Percentiles rank a stretch among this genome's conserved stretches.
Evolutionary conservation across 78 protist genomes (phyloP).

Genomic region (slime mould (Dictyostelium discoideum)): dicty_2.7 NC_007091.3:2040001-2040500

Average conservation of each 20-base stretch:
- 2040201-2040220: too few species aligned
- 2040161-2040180: too few species aligned
- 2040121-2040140: too few species aligned
- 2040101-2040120: too few species aligned
- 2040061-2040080: too few species aligned
- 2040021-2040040: too few species aligned
- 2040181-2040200: too few species aligned
- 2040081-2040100: too few species aligned
- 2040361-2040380: background rate
- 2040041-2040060: too few species aligned
- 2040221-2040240: background rate
- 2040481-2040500: background rate
- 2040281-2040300: background rate
- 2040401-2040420: constrained; percentile 5
- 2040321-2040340: background rate
- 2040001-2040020: too few species aligned
- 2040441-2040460: constrained; percentile 1
- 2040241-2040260: background rate
- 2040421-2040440: background rate
- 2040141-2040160: too few species aligned
- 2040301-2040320: background rate
- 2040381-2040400: background rate
- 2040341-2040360: background rate
- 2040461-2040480: background rate
- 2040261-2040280: background rate